These are phyloP conservation scores for Backusella sp. DNA, from an alignment of 192 early-diverging fungal species.

Conservation along the genomic window DNA sequence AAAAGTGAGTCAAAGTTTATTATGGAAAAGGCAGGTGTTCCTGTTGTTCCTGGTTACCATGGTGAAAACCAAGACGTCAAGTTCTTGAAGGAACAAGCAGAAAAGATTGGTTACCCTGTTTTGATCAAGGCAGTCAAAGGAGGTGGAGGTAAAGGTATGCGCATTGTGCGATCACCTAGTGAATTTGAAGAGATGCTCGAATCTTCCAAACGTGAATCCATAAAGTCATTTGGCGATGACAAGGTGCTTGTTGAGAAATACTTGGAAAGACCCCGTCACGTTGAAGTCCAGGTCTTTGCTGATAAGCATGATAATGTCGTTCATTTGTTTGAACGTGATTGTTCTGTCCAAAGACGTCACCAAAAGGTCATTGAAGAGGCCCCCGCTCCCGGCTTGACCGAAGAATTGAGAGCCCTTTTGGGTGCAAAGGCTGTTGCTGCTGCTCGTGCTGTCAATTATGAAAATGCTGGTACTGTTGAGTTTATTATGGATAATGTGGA, in stretches of 20 bases:
- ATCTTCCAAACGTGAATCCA: slow-evolving; percentile 80
- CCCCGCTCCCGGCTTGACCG: slow-evolving; percentile 80
- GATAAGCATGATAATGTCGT: slow-evolving; percentile 86
- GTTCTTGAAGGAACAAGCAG: slow-evolving; percentile 72
- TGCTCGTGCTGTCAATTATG: slow-evolving; percentile 91
- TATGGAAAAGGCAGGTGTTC: slow-evolving; percentile 86
- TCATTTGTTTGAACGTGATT: slow-evolving; percentile 95
- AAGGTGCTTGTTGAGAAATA: slow-evolving; percentile 92
- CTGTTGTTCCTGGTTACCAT: slow-evolving; percentile 93
- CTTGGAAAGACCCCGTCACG: slow-evolving; percentile 81
- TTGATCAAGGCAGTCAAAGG: slow-evolving; percentile 98
- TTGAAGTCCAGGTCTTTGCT: slow-evolving; percentile 96
- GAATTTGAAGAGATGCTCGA: slow-evolving; percentile 89
- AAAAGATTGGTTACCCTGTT: slow-evolving; percentile 90
- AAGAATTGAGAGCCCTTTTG: slow-evolving; percentile 67
- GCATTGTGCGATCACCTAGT: slow-evolving; percentile 73
- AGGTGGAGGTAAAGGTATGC: slow-evolving; percentile 98
- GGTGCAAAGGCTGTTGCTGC: slow-evolving; percentile 91
- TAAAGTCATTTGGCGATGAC: slow-evolving; percentile 90
- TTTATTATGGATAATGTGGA: slow-evolving; percentile 91
- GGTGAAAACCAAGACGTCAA: slow-evolving; percentile 78
- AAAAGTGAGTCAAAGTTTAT: slow-evolving; percentile 86
- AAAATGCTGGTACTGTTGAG: slow-evolving; percentile 95
- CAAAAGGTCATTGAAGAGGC: slow-evolving; percentile 98
- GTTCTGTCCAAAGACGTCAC: slow-evolving; percentile 91